Percentiles rank a stretch among this genome's conserved stretches.
phyloP scores from a whole-genome alignment of 768 basidiomycete genomes.

The Trametopsis cervina region DNA sequence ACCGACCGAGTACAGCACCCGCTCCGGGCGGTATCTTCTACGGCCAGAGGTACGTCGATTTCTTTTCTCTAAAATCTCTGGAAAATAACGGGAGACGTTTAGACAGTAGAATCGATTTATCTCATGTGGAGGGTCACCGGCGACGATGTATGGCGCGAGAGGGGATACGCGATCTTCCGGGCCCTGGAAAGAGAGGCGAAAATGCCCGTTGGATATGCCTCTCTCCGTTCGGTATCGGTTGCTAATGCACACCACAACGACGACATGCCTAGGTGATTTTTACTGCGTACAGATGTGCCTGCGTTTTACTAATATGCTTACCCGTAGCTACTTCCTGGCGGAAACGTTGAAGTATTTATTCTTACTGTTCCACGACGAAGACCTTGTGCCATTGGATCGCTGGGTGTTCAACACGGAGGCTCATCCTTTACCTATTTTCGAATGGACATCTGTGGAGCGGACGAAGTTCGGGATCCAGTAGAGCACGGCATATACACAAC shows the following conservation, averaged over 20 bases:
- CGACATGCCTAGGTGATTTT: slow-evolving; percentile 62
- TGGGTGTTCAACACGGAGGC: slow-evolving; percentile 50
- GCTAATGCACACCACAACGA: slow-evolving; percentile 36
- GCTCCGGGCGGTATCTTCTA: slow-evolving; percentile 45
- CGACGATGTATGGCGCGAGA: slow-evolving; percentile 60
- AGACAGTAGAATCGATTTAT: slow-evolving; percentile 73
- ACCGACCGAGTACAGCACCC: slow-evolving; percentile 45
- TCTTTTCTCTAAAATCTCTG: neutral
- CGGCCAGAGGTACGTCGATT: slow-evolving; percentile 55
- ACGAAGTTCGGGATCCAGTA: neutral
- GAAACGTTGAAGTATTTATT: slow-evolving; percentile 67
- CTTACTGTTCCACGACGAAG: slow-evolving; percentile 58
- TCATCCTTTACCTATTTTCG: slow-evolving; percentile 67
- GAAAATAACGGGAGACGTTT: slow-evolving; percentile 40
- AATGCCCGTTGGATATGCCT: slow-evolving; percentile 56
- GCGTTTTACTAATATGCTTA: neutral
- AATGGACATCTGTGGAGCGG: slow-evolving; percentile 46
- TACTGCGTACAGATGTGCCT: neutral
- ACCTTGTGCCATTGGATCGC: slow-evolving; percentile 41
- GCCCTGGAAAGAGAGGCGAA: slow-evolving; percentile 57
- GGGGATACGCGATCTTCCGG: slow-evolving; percentile 67
- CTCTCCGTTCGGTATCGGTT: slow-evolving; percentile 41
- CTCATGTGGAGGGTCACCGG: slow-evolving; percentile 68
- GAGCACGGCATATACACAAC: too few relatives aligned
- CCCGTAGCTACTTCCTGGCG: slow-evolving; percentile 44